These are phyloP conservation scores for Dacryopinax primogenitus DNA, from an alignment of 768 basidiomycete species.

Conservation along the genomic window DNA sequence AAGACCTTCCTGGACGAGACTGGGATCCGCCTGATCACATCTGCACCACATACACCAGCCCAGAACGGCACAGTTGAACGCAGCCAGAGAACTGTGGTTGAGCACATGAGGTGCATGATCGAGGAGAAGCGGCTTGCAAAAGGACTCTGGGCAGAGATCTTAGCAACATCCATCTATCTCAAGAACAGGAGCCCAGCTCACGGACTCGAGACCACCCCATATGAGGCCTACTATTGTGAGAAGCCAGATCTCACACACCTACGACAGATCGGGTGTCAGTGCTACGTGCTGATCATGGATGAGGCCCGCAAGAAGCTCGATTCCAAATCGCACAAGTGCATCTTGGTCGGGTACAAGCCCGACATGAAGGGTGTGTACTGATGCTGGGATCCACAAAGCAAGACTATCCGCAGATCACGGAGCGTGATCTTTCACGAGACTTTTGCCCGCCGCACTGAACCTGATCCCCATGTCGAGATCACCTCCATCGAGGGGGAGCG, in stretches of 20 bases:
- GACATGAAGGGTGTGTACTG: not conserved
- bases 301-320: slow-evolving; percentile 17
- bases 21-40: slow-evolving; percentile 21
- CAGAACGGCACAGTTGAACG: slow-evolving; percentile 20
- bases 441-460: not conserved
- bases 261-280: slow-evolving; percentile 30
- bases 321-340: not conserved
- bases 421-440: too few species aligned
- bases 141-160: not conserved
- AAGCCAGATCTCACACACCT: slow-evolving; percentile 23
- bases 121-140: not conserved
- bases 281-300: slow-evolving; percentile 31
- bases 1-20: slow-evolving; percentile 13
- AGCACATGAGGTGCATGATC: not conserved
- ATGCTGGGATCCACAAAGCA: too few species aligned
- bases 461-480: not conserved
- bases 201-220: slow-evolving; percentile 11
- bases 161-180: not conserved
- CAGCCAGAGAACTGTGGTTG: not conserved
- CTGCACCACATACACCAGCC: slow-evolving; percentile 18
- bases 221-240: slow-evolving; percentile 9
- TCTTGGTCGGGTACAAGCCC: not conserved
- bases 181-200: not conserved
- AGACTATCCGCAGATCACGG: too few species aligned
- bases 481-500: not conserved